A percentile compares a stretch with the other conserved stretches of the same genome.
phyloP scores from a whole-genome alignment of 441 rosid species.

The Erysimum cheiri region DNA sequence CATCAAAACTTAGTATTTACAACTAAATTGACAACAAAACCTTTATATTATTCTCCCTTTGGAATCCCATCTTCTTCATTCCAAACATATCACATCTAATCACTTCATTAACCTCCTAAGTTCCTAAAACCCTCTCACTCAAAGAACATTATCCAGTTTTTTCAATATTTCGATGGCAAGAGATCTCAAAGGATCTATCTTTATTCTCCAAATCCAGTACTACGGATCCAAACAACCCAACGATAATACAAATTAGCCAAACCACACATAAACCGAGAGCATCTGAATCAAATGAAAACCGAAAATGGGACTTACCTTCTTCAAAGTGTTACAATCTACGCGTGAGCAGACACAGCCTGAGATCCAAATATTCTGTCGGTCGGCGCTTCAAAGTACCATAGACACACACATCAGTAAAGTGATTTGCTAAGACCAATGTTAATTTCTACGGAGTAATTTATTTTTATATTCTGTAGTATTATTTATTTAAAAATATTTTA shows the following conservation, averaged over 20 bases:
- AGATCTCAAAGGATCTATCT: not conserved
- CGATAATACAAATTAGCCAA: not conserved
- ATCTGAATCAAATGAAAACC: not conserved
- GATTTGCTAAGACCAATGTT: too few relatives aligned
- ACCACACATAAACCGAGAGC: not conserved
- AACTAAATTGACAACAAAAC: too few relatives aligned
- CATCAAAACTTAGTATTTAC: too few relatives aligned
- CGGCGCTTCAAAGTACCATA: not conserved
- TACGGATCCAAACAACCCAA: not conserved
- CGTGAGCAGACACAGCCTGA: not conserved
- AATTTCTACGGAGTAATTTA: too few relatives aligned
- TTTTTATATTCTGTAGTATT: too few relatives aligned
- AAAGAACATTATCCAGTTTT: not conserved
- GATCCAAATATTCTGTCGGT: slow-evolving; percentile 23
- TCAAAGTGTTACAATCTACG: not conserved
- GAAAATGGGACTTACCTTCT: slow-evolving; percentile 7
- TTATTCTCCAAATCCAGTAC: not conserved
- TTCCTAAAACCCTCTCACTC: not conserved
- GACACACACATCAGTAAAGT: too few relatives aligned
- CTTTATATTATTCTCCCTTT: not conserved
- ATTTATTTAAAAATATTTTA: too few relatives aligned
- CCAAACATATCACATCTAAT: not conserved
- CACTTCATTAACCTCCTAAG: slow-evolving; percentile 14
- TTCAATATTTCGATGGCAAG: not conserved
- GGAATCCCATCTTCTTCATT: slow-evolving; percentile 9